Evolutionary conservation across 129 eudicot genomes (phyloP), one percentile per base, ranked within the genome.

Genomic region (Helianthus tuberosus): DNA sequence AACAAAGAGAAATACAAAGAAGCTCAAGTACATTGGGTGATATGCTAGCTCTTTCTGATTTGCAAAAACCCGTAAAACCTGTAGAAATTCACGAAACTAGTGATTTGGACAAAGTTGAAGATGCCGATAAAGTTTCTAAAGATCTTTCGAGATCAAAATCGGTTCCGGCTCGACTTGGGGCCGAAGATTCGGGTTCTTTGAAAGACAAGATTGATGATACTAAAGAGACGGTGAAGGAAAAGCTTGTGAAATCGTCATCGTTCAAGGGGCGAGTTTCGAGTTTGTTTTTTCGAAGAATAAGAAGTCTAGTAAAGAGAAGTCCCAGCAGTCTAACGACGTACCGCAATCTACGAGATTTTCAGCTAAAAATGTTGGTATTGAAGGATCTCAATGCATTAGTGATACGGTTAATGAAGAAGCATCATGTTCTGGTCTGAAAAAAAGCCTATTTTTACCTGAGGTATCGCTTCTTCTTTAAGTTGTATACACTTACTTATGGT

Each of bases 31-130:
- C 97, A 16, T 74, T 95, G 71, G 99, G 99, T 25, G 99, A 95
- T 76, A 95, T 95, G 99, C 99, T 95, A 71, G 94, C 97, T 54
- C 96, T 95, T 78, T 88, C 97, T 20, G 99, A 89, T 71, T 58
- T 73, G 14, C 89, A 88, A 75, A 89, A 78, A 44, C 32, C 86
- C 0, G 78, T 16, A 64, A 68, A 64, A 58, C 49, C 82, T 9
- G 88, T 63, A 53, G 87, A 82, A 51, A 83, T 67, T 15, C 54
- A 64, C 44, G 35, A 25, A 48, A 65, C 11, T 73, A 62, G 46
- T 80, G 79, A 80, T 73, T 61, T 50, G 62, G 77, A 78, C 14
- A 77, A 51, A 39, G 83, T 55, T 70, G 84, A 81, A 53, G 53
- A 17, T 64, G 25, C 53, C 5, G 82, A 75, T 71, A 60, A 60